A percentile compares a stretch with the other conserved stretches of the same genome.
Evolutionary conservation across 2,329 filamentous ascomycete species (phyloP).

Genomic region (Coniochaeta sp.): DNA sequence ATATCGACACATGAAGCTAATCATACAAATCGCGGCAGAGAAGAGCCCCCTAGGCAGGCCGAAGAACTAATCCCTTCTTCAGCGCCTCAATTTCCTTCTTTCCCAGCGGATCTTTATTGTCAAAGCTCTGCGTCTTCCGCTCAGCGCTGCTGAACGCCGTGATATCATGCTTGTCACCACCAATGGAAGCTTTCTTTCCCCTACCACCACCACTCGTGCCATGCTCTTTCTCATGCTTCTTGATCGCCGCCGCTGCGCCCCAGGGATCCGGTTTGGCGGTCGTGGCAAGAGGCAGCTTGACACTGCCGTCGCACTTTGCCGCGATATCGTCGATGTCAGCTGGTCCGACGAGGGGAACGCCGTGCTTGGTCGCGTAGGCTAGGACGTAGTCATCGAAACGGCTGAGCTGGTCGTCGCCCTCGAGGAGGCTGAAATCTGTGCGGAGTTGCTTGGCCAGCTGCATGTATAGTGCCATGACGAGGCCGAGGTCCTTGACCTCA

Average conservation of each 20-base stretch:
- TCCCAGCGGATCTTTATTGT: slow-evolving; percentile 26
- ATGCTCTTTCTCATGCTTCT: slow-evolving; percentile 13
- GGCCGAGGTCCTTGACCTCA: slow-evolving; percentile 26
- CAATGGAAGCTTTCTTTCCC: slow-evolving; percentile 15
- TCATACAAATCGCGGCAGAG: not conserved
- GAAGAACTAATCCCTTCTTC: slow-evolving; percentile 21
- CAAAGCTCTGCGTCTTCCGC: slow-evolving; percentile 22
- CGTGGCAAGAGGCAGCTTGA: slow-evolving; percentile 13
- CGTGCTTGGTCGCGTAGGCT: slow-evolving; percentile 24
- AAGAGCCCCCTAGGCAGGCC: not conserved
- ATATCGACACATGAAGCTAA: too few relatives aligned
- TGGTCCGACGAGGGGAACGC: slow-evolving; percentile 20
- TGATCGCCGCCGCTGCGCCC: slow-evolving; percentile 15
- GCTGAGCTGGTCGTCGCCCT: slow-evolving; percentile 5
- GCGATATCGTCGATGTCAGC: slow-evolving; percentile 16
- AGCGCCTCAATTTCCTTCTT: slow-evolving; percentile 23
- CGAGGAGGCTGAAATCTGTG: slow-evolving; percentile 9
- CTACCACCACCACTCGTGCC: not conserved
- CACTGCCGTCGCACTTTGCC: slow-evolving; percentile 8
- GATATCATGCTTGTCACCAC: slow-evolving; percentile 29
- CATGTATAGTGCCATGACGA: slow-evolving; percentile 29
- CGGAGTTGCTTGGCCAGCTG: slow-evolving; percentile 10
- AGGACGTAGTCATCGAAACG: slow-evolving; percentile 22
- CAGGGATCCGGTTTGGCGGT: slow-evolving; percentile 19
- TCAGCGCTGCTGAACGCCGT: slow-evolving; percentile 23